These are phyloP conservation scores for Volvox africanus DNA, from an alignment of 139 green algal species.

Conservation along the genomic window DNA sequence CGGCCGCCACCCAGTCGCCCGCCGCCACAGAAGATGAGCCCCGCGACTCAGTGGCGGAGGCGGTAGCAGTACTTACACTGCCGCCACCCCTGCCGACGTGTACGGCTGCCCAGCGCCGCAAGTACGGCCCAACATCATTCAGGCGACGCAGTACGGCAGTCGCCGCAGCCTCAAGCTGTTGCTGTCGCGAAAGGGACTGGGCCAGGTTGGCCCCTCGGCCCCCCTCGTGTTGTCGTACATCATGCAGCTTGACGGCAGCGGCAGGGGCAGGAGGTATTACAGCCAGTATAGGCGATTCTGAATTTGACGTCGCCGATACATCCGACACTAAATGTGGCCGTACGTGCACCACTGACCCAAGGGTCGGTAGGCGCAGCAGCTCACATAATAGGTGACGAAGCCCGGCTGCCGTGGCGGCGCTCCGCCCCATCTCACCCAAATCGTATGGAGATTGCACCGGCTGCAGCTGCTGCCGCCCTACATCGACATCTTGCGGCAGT, in stretches of 20 bases:
- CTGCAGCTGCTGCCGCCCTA: background rate
- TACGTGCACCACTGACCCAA: background rate
- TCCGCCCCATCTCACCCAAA: background rate
- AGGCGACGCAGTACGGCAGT: background rate
- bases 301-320: too few relatives aligned
- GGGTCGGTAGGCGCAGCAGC: slow-evolving; percentile 8
- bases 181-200: background rate
- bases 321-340: too few relatives aligned
- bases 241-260: too few relatives aligned
- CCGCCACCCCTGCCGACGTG: background rate
- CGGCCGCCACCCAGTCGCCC: background rate
- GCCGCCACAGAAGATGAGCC: too few relatives aligned
- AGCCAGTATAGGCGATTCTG: too few relatives aligned
- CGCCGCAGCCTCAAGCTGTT: background rate
- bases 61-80: too few relatives aligned
- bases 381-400: slow-evolving; percentile 4
- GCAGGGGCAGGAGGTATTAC: too few relatives aligned
- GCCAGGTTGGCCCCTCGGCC: too few relatives aligned
- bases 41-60: too few relatives aligned
- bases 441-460: background rate
- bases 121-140: slow-evolving; percentile 7
- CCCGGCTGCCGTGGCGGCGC: background rate
- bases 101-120: background rate
- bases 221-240: too few relatives aligned
- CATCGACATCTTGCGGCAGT: background rate